Conservation (phyloP, 148 eudicot species). For the Persicaria tinctoria region DNA sequence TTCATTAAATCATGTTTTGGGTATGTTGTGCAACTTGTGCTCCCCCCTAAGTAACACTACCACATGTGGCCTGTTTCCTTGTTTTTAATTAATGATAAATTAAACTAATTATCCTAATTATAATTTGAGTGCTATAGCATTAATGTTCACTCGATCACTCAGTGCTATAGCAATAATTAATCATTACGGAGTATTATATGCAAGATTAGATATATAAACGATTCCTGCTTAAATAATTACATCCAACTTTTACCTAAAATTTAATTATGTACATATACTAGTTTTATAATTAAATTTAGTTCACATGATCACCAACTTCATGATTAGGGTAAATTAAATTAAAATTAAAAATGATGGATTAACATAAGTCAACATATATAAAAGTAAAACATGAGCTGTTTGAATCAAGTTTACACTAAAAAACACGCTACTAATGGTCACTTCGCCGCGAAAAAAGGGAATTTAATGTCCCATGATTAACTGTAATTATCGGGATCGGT, state of each 20-base stretch:
- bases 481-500: not conserved
- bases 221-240: not conserved
- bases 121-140: not conserved
- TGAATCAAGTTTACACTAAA: constrained; percentile 8
- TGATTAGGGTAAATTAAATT: not conserved
- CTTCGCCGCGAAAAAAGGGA: constrained; percentile 8
- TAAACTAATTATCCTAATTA: not conserved
- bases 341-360: not conserved
- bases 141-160: too few relatives aligned
- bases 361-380: constrained; percentile 2
- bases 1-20: constrained; percentile 5
- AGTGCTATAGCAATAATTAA: not conserved
- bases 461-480: not conserved
- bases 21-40: constrained; percentile 7
- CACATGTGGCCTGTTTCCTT: constrained; percentile 9
- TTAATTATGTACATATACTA: too few relatives aligned
- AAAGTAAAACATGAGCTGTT: constrained; percentile 6
- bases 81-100: not conserved
- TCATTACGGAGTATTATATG: not conserved
- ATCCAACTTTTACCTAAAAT: too few relatives aligned
- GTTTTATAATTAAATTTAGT: too few relatives aligned
- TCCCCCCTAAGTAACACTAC: not conserved
- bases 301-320: constrained; percentile 5
- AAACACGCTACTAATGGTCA: constrained; percentile 7
- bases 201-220: not conserved